Conservation (phyloP, 2,329 filamentous ascomycete species). For the Colletotrichum falcatum region DNA sequence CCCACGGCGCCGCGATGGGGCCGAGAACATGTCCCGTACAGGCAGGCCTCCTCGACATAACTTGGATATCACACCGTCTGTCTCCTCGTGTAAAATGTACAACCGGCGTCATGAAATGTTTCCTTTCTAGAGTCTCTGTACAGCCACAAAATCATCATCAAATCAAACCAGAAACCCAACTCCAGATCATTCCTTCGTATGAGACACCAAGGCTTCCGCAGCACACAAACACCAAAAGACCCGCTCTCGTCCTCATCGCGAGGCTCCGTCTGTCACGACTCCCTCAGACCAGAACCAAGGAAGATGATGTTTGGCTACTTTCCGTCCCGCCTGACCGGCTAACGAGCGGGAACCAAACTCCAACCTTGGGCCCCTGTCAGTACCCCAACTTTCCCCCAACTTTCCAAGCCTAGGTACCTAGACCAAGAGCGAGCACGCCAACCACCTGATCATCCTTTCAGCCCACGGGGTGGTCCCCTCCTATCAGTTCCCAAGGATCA, state of each 20-base stretch:
- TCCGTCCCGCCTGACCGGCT: conserved; percentile 29
- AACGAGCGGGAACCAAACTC: conserved; percentile 29
- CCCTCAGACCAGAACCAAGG: conserved; percentile 7
- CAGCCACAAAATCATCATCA: neutral
- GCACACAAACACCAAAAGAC: neutral
- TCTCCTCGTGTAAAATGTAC: neutral
- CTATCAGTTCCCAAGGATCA: conserved; percentile 35
- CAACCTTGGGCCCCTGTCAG: conserved; percentile 12
- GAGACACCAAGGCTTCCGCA: conserved; percentile 3
- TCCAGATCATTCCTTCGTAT: conserved; percentile 15
- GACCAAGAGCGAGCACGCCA: conserved; percentile 17
- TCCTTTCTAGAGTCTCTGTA: neutral
- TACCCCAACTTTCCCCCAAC: conserved; percentile 40
- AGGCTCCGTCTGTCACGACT: conserved; percentile 13
- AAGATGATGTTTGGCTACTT: conserved; percentile 12
- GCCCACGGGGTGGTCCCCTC: conserved; percentile 19
- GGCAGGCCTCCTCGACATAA: no score
- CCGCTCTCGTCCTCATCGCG: conserved; percentile 22
- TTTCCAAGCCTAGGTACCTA: conserved; percentile 21
- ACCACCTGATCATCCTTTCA: conserved; percentile 9
- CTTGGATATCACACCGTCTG: neutral
- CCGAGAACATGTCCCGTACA: conserved; percentile 17
- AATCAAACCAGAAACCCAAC: neutral
- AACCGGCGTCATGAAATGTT: neutral
- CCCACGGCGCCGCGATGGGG: conserved; percentile 28